A percentile compares a stretch with the other conserved stretches of the same genome.
phyloP scores from a whole-genome alignment of 495 filamentous ascomycete species.

The Amphirosellinia nigrospora region DNA sequence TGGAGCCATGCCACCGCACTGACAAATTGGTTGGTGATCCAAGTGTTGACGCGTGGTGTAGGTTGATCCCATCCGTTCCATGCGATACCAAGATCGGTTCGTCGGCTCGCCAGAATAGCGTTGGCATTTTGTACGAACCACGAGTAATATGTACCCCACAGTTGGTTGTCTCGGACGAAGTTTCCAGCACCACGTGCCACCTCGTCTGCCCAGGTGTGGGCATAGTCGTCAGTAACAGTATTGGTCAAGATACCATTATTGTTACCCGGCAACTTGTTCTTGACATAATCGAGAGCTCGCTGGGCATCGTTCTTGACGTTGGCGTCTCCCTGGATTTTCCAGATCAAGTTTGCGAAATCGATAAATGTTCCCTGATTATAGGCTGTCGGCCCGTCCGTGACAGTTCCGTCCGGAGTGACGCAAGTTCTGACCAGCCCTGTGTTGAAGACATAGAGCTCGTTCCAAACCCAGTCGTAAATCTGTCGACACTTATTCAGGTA shows the following conservation, averaged over 20 bases:
- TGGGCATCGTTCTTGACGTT: neutral
- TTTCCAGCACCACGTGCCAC: slow-evolving; percentile 30
- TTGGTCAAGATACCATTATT: slow-evolving; percentile 34
- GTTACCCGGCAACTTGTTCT: slow-evolving; percentile 16
- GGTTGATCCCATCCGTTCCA: slow-evolving; percentile 11
- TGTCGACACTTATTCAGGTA: slow-evolving; percentile 16
- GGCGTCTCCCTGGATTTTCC: slow-evolving; percentile 13
- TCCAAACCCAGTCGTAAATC: slow-evolving; percentile 5
- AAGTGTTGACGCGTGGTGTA: neutral
- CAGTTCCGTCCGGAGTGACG: slow-evolving; percentile 17
- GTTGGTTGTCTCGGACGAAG: slow-evolving; percentile 19
- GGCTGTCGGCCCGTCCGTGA: slow-evolving; percentile 19
- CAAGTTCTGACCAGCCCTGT: neutral
- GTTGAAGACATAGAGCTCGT: neutral
- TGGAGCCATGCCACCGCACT: slow-evolving; percentile 8
- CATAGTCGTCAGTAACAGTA: neutral
- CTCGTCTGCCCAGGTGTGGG: slow-evolving; percentile 33
- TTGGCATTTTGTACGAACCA: slow-evolving; percentile 29
- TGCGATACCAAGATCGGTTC: slow-evolving; percentile 22
- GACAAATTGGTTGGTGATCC: neutral
- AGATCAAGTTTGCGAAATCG: slow-evolving; percentile 28
- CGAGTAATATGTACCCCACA: slow-evolving; percentile 24
- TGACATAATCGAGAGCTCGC: slow-evolving; percentile 17
- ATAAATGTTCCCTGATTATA: slow-evolving; percentile 34
- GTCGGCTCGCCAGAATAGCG: slow-evolving; percentile 26